Evolutionary conservation across 768 basidiomycete genomes (phyloP).

Genomic region (Lepiota subincarnata): DNA sequence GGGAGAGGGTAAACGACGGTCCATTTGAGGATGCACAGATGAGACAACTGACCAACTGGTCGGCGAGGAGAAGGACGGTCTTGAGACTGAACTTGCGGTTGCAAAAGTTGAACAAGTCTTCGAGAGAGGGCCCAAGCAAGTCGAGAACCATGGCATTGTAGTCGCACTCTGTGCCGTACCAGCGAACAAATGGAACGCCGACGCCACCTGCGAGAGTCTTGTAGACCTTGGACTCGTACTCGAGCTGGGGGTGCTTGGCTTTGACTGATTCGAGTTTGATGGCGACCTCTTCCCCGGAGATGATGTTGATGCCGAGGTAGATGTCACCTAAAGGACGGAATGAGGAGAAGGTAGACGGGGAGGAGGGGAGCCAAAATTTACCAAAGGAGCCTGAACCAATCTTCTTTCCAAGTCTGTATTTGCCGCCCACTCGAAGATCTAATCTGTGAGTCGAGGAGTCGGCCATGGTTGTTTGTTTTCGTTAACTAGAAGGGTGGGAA

Average conservation of each 20-base stretch:
- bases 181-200: slow-evolving; percentile 96
- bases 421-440: slow-evolving; percentile 86
- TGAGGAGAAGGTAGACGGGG: slow-evolving; percentile 7
- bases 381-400: slow-evolving; percentile 98
- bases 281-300: slow-evolving; percentile 98
- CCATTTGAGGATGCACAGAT: slow-evolving; percentile 15
- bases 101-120: slow-evolving; percentile 92
- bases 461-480: slow-evolving; percentile 48
- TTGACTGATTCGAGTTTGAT: slow-evolving; percentile 99
- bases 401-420: slow-evolving; percentile 99
- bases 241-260: slow-evolving; percentile 99
- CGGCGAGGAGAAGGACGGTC: slow-evolving; percentile 93
- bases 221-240: slow-evolving; percentile 93
- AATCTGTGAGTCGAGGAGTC: slow-evolving; percentile 69
- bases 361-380: slow-evolving; percentile 36
- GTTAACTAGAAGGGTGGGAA: slow-evolving; percentile 17
- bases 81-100: slow-evolving; percentile 98
- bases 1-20: slow-evolving; percentile 18
- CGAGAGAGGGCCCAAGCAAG: slow-evolving; percentile 87
- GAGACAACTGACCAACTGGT: slow-evolving; percentile 73
- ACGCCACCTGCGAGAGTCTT: slow-evolving; percentile 99
- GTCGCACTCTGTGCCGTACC: slow-evolving; percentile 94
- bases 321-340: slow-evolving; percentile 71
- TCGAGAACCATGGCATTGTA: slow-evolving; percentile 99
- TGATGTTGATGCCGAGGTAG: slow-evolving; percentile 99